phyloP scores from a whole-genome alignment of 345 rosid genomes.

The Aquilaria yunnanensis region DNA sequence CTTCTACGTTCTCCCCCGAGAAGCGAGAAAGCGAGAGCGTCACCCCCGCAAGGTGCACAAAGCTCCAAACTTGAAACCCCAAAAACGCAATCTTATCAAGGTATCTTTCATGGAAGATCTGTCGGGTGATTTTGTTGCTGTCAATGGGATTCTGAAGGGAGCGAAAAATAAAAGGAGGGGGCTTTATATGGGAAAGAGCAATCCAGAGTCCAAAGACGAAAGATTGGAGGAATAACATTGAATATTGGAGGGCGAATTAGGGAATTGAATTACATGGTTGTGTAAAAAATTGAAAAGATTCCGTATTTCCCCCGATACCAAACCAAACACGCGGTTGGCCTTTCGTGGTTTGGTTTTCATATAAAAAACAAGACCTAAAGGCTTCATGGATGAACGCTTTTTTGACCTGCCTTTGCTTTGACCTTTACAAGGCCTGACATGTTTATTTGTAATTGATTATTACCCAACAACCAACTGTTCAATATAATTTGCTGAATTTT shows the following conservation, averaged over 20 bases:
- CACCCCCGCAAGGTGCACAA: constrained; percentile 3
- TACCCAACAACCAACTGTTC: too few relatives aligned
- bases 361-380: too few relatives aligned
- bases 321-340: constrained; percentile 4
- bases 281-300: not conserved
- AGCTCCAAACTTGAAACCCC: constrained; percentile 13
- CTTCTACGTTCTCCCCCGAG: constrained; percentile 1
- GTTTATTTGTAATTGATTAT: too few relatives aligned
- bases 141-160: not conserved
- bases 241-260: constrained; percentile 1
- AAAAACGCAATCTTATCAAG: constrained; percentile 14
- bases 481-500: too few relatives aligned
- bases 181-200: not conserved
- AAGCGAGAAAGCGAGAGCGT: constrained; percentile 7
- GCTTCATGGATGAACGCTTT: too few relatives aligned
- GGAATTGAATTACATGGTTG: not conserved
- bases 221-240: not conserved
- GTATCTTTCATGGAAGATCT: constrained; percentile 34
- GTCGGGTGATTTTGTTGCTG: constrained; percentile 15
- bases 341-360: not conserved
- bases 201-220: not conserved
- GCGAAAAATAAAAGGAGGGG: not conserved
- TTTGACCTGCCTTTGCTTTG: too few relatives aligned
- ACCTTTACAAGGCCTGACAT: too few relatives aligned
- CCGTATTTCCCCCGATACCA: not conserved